Evolutionary conservation across 345 rosid genomes (phyloP).

Genomic region (Crucihimalaya himalaica): DNA sequence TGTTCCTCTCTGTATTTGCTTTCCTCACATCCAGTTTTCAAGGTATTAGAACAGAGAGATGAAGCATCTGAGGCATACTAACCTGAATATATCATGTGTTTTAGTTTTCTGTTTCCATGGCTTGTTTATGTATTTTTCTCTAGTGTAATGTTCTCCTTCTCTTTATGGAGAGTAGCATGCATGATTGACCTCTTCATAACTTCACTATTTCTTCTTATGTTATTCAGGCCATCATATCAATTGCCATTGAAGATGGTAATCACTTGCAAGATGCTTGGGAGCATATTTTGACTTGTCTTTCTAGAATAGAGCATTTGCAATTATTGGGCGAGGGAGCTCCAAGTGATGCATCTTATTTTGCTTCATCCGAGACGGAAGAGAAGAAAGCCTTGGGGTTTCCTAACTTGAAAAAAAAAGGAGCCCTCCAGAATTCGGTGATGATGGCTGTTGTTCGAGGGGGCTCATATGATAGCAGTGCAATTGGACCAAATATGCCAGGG

Average conservation of each 20-base stretch:
- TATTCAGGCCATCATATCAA: constrained; percentile 81
- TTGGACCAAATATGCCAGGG: constrained; percentile 64
- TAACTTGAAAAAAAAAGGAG: constrained; percentile 81
- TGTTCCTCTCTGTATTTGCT: constrained; percentile 9
- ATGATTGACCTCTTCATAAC: constrained; percentile 18
- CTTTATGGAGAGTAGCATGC: constrained; percentile 5
- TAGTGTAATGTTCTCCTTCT: constrained; percentile 14
- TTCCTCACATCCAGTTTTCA: constrained; percentile 16
- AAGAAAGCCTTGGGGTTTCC: constrained; percentile 63
- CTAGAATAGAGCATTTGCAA: constrained; percentile 94
- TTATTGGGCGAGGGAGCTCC: constrained; percentile 97
- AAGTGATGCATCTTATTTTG: constrained; percentile 77
- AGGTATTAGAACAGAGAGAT: constrained; percentile 11
- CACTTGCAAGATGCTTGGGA: constrained; percentile 96
- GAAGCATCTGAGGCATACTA: constrained; percentile 16
- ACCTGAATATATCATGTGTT: constrained; percentile 5
- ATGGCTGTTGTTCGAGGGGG: constrained; percentile 99
- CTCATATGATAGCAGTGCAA: constrained; percentile 79
- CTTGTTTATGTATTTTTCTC: constrained; percentile 15
- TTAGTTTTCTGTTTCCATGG: constrained; percentile 1
- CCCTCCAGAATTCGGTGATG: constrained; percentile 87
- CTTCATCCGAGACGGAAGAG: constrained; percentile 74
- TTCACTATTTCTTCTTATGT: constrained; percentile 21
- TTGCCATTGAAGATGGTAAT: constrained; percentile 96
- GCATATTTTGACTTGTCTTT: constrained; percentile 92